These are phyloP conservation scores for Pestalotiopsis sp. DNA, from an alignment of 2,329 filamentous ascomycete species.

Conservation along the genomic window DNA sequence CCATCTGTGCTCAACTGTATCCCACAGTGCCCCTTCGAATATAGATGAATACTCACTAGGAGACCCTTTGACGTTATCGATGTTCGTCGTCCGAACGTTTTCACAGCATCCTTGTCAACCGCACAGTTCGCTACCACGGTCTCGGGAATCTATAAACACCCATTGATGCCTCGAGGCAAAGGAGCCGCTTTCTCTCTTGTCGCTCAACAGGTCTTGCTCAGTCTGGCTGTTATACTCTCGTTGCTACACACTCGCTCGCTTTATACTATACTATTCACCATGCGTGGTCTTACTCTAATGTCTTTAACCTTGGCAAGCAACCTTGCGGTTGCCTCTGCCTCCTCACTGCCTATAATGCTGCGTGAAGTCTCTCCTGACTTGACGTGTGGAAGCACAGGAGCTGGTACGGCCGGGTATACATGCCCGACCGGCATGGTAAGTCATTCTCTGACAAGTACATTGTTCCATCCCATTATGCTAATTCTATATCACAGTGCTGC, in stretches of 20 bases:
- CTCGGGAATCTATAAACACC: slow-evolving; percentile 6
- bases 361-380: slow-evolving; percentile 15
- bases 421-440: slow-evolving; percentile 6
- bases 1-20: slow-evolving; percentile 8
- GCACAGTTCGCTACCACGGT: slow-evolving; percentile 3
- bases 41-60: slow-evolving; percentile 3
- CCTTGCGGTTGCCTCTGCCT: slow-evolving; percentile 23
- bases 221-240: slow-evolving; percentile 13
- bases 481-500: slow-evolving; percentile 1
- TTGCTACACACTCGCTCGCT: slow-evolving; percentile 18
- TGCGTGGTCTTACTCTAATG: slow-evolving; percentile 16
- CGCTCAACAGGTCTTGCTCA: not conserved
- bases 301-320: slow-evolving; percentile 21
- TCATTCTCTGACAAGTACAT: not conserved
- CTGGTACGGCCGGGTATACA: slow-evolving; percentile 8
- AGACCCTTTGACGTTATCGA: not conserved
- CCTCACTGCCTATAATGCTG: slow-evolving; percentile 14
- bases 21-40: slow-evolving; percentile 5
- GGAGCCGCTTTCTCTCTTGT: not conserved
- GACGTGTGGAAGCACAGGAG: slow-evolving; percentile 8
- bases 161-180: not conserved
- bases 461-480: not conserved
- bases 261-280: slow-evolving; percentile 9
- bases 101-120: not conserved
- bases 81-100: not conserved